Evolutionary conservation across 1,284 basidiomycete species (phyloP).

Genomic region (Ganoderma meredithae): DNA sequence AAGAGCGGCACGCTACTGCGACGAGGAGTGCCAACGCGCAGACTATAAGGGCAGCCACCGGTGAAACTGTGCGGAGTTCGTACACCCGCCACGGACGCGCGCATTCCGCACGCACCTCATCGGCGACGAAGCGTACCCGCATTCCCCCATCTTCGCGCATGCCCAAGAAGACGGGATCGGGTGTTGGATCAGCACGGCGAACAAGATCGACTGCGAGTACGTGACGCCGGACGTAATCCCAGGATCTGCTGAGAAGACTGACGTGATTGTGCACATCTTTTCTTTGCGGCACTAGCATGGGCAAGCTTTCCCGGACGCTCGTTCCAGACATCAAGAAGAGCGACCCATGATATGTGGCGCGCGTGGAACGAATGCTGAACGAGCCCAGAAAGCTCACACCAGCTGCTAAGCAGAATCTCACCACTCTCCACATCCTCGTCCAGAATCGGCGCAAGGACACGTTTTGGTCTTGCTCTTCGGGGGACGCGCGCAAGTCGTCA

Average conservation of each 20-base stretch:
- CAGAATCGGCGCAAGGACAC: conserved; percentile 26
- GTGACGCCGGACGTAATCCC: background rate
- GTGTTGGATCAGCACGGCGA: conserved; percentile 21
- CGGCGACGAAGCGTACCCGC: conserved; percentile 10
- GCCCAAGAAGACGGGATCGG: conserved; percentile 24
- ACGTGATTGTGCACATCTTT: conserved; percentile 3
- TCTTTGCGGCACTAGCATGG: background rate
- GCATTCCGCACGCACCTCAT: conserved; percentile 19
- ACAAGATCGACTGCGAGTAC: conserved; percentile 24
- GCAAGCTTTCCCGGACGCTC: conserved; percentile 4
- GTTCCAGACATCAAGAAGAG: background rate
- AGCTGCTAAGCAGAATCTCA: conserved; percentile 1
- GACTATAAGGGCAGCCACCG: conserved; percentile 25
- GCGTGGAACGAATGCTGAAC: background rate
- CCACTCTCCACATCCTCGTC: conserved; percentile 22
- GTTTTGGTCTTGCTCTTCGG: conserved; percentile 13
- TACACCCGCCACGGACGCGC: conserved; percentile 20
- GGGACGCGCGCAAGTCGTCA: conserved; percentile 15
- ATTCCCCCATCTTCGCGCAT: conserved; percentile 22
- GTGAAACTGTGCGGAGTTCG: conserved; percentile 24
- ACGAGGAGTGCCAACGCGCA: conserved; percentile 22
- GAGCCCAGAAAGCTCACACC: conserved; percentile 1
- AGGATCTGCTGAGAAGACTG: background rate
- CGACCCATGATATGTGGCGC: background rate
- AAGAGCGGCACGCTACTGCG: conserved; percentile 25